Conservation (phyloP, 2,329 filamentous ascomycete species). For the Diaporthe sp. region DNA sequence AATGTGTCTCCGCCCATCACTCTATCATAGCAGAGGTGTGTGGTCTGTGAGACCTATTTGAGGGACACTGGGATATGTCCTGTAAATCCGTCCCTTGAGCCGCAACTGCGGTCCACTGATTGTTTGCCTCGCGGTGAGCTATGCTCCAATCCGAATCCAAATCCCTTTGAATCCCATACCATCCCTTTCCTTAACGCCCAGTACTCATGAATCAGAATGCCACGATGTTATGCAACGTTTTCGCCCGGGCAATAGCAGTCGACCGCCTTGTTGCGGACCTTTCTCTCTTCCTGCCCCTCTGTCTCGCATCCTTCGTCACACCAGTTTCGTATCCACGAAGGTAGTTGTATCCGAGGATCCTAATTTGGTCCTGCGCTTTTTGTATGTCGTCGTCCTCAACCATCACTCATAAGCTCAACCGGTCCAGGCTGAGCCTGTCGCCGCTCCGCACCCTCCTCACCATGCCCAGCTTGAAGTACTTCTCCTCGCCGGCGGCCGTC, state of each 20-base stretch:
- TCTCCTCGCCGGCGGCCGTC: slow-evolving; percentile 82
- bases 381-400: not conserved
- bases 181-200: slow-evolving; percentile 33
- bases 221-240: slow-evolving; percentile 29
- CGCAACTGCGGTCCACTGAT: not conserved
- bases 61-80: slow-evolving; percentile 4
- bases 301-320: not conserved
- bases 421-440: slow-evolving; percentile 81
- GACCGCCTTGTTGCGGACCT: not conserved
- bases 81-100: slow-evolving; percentile 27
- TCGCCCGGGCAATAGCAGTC: not conserved
- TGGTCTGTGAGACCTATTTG: not conserved
- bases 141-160: not conserved
- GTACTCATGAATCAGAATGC: slow-evolving; percentile 19
- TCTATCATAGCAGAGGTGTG: slow-evolving; percentile 20
- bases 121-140: not conserved
- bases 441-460: slow-evolving; percentile 80
- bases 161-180: slow-evolving; percentile 4
- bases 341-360: not conserved
- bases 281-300: not conserved
- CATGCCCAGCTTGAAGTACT: slow-evolving; percentile 85
- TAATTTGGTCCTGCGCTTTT: not conserved
- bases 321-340: not conserved
- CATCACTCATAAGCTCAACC: slow-evolving; percentile 75
- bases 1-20: not conserved